Evolutionary conservation across 768 basidiomycete species (phyloP).

Genomic region (Postia placenta): DNA sequence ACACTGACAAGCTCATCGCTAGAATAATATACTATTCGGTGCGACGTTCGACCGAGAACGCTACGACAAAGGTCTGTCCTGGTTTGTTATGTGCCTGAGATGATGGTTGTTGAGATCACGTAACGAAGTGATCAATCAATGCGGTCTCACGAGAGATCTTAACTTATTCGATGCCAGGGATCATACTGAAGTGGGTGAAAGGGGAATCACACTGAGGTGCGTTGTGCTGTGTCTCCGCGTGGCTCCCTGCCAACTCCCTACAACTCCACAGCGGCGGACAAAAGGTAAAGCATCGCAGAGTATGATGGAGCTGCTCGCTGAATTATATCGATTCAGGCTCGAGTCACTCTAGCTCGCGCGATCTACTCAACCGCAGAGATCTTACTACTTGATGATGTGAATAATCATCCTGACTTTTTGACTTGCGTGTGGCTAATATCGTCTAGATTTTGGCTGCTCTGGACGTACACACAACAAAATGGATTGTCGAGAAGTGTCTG

Average conservation of each 20-base stretch:
- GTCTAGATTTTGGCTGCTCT: constrained; percentile 42
- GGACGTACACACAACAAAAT: constrained; percentile 42
- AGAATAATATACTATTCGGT: constrained; percentile 50
- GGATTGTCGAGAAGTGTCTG: constrained; percentile 41
- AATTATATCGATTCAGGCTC: constrained; percentile 17
- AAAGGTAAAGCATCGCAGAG: constrained; percentile 34
- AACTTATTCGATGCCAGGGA: constrained; percentile 29
- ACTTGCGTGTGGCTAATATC: constrained; percentile 41
- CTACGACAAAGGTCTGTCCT: constrained; percentile 33
- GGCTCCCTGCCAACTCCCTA: neutral
- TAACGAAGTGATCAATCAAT: constrained; percentile 34
- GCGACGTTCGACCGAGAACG: constrained; percentile 37
- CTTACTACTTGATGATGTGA: constrained; percentile 66
- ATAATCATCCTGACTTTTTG: constrained; percentile 2
- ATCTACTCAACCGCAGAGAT: constrained; percentile 55
- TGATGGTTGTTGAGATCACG: constrained; percentile 27
- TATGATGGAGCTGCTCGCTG: neutral
- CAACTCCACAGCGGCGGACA: constrained; percentile 34
- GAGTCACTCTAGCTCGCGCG: constrained; percentile 45
- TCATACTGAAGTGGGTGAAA: constrained; percentile 36
- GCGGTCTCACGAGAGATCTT: constrained; percentile 27
- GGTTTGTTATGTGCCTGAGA: too few relatives aligned
- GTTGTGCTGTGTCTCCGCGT: constrained; percentile 1
- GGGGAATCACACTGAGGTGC: constrained; percentile 30
- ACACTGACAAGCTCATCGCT: neutral